These are phyloP conservation scores for Rhodosporidiobolus odoratus DNA, from an alignment of 768 basidiomycete genomes.

Conservation along the genomic window DNA sequence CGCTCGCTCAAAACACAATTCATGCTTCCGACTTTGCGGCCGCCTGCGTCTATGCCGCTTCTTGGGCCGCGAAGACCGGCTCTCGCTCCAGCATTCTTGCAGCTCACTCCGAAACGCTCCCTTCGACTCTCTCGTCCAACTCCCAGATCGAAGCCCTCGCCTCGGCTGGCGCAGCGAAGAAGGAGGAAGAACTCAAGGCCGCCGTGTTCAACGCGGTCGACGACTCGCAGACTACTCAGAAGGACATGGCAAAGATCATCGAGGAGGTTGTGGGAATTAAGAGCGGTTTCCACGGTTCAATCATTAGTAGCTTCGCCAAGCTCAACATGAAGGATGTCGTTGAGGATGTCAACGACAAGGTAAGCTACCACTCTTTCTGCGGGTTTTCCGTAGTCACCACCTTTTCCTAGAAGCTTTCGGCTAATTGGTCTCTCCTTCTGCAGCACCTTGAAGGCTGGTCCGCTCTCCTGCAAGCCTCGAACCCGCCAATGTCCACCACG, in stretches of 20 bases:
- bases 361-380: background rate
- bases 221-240: slow-evolving; percentile 31
- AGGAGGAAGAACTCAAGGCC: slow-evolving; percentile 18
- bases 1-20: slow-evolving; percentile 27
- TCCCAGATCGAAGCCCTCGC: background rate
- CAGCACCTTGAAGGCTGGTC: slow-evolving; percentile 37
- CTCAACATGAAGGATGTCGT: slow-evolving; percentile 35
- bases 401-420: background rate
- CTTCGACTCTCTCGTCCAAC: slow-evolving; percentile 7
- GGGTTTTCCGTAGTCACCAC: background rate
- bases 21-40: slow-evolving; percentile 32
- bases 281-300: slow-evolving; percentile 32
- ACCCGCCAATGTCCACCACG: slow-evolving; percentile 29
- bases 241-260: slow-evolving; percentile 26
- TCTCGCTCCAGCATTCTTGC: slow-evolving; percentile 10
- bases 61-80: slow-evolving; percentile 20
- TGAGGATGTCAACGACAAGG: slow-evolving; percentile 39
- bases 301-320: slow-evolving; percentile 37
- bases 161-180: slow-evolving; percentile 8
- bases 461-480: slow-evolving; percentile 24
- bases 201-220: slow-evolving; percentile 35
- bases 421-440: too few relatives aligned
- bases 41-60: slow-evolving; percentile 14
- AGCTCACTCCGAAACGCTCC: slow-evolving; percentile 15
- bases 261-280: slow-evolving; percentile 33